Base-by-base conservation (phyloP, 345 rosid species). In the Anacardium occidentale region DNA sequence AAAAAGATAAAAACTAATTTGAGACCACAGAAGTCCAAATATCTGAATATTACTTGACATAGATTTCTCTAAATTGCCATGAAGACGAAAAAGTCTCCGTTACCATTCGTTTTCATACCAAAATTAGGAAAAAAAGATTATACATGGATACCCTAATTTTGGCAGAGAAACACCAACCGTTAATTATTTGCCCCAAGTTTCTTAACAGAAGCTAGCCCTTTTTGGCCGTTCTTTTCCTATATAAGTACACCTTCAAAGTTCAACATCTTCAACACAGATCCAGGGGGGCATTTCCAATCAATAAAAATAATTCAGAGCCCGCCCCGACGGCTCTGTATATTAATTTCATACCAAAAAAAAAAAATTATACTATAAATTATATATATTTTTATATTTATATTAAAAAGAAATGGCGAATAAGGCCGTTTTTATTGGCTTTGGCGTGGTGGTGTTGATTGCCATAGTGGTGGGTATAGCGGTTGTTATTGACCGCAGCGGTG, bases 381-480 rank as follows among this genome's bases (percentile, higher is more conserved):
- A 44, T 29, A 29, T 29, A 29, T 29, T 3, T 1, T 29, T 29
- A 1, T 37, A 37, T 37, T 37, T 37, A 37, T 37, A 37, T 37
- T 37, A 37, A 37, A 37, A 0, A 56, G 45, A 13, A 34, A 32
- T 17, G 56, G 15, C 74, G 73, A 75, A 81, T 63, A 87, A 85
- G 79, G 61, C 75, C 5, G 83, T 78, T 47, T 17, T 88, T 10
- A 76, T 84, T 1, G 84, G 88, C 13, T 75, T 88, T 25, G 78
- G 84, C 18, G 82, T 88, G 2, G 56, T 89, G 58, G 37, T 89
- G 53, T 76, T 93, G 10, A 85, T 93, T 52, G 93, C 89, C 57
- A 82, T 87, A 85, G 89, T 93, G 60, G 85, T 87, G 11, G 89
- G 86, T 0, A 83, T 84, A 34, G 87, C 87, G 0, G 76, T 88